These are phyloP conservation scores for Urostyla sp. DNA, from an alignment of 73 alveolate species.

Conservation along the genomic window DNA sequence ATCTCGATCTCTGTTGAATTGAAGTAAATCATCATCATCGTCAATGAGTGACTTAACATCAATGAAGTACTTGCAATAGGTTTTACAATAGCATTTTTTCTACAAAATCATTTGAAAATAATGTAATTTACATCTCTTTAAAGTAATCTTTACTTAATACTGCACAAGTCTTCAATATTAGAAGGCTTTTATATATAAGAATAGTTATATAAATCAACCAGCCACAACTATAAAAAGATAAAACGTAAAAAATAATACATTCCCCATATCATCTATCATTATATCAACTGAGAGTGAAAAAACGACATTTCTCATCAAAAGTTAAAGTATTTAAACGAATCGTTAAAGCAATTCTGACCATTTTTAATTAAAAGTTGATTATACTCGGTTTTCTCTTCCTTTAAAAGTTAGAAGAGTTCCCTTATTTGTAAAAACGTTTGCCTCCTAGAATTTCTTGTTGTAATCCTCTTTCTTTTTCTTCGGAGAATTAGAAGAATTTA, in stretches of 20 bases:
- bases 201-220: constrained; percentile 40
- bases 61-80: constrained; percentile 11
- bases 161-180: not conserved
- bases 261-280: constrained; percentile 45
- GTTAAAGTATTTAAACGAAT: constrained; percentile 9
- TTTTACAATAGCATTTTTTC: constrained; percentile 25
- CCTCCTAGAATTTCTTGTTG: too few species aligned
- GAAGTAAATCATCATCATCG: constrained; percentile 46
- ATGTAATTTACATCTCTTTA: constrained; percentile 19
- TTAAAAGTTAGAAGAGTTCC: constrained; percentile 36
- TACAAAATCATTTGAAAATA: not conserved
- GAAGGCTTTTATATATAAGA: not conserved
- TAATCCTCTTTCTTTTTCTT: constrained; percentile 2
- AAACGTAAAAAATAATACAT: not conserved
- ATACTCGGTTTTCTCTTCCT: constrained; percentile 28
- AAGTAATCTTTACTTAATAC: not conserved
- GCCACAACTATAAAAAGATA: constrained; percentile 20
- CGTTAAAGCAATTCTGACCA: constrained; percentile 22
- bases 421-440: constrained; percentile 11
- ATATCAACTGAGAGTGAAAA: constrained; percentile 15
- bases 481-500: not conserved
- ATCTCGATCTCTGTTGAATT: constrained; percentile 49
- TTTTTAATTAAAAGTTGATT: constrained; percentile 27
- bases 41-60: constrained; percentile 30
- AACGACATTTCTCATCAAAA: not conserved